Evolutionary conservation across 179 eudicot species (phyloP).

Genomic region (Beta lomatogona): DNA sequence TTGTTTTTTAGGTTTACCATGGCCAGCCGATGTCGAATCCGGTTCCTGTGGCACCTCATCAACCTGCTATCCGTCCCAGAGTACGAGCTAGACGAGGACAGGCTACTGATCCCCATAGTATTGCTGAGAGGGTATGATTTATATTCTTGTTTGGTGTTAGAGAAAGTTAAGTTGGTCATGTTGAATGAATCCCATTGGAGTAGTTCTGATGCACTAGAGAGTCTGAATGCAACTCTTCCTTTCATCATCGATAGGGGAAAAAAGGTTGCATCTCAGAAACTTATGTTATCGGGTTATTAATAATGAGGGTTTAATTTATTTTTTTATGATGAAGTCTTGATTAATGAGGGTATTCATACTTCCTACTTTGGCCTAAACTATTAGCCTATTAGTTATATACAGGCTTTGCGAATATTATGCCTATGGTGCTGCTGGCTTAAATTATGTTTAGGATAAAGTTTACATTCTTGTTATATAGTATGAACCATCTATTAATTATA

Average conservation of each 20-base stretch:
- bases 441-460: not conserved
- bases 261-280: not conserved
- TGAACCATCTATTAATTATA: not conserved
- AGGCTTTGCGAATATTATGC: not conserved
- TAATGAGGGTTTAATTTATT: too few relatives aligned
- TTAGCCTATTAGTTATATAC: not conserved
- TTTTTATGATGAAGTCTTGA: not conserved
- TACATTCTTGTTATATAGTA: too few relatives aligned
- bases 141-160: not conserved
- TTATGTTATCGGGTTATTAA: not conserved
- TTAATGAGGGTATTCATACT: not conserved
- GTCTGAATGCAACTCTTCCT: not conserved
- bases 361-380: not conserved
- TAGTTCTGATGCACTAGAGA: not conserved
- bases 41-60: constrained; percentile 64
- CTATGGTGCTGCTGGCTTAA: not conserved
- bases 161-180: not conserved
- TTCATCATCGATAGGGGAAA: not conserved
- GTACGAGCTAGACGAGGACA: constrained; percentile 97
- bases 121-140: constrained; percentile 88
- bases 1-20: constrained; percentile 54
- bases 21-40: constrained; percentile 72
- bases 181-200: constrained; percentile 1
- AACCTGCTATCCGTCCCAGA: constrained; percentile 84
- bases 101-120: constrained; percentile 99